Evolutionary conservation across 371 early-diverging fungal genomes (phyloP).

Genomic region (Apophysomyces trapeziformis): DNA sequence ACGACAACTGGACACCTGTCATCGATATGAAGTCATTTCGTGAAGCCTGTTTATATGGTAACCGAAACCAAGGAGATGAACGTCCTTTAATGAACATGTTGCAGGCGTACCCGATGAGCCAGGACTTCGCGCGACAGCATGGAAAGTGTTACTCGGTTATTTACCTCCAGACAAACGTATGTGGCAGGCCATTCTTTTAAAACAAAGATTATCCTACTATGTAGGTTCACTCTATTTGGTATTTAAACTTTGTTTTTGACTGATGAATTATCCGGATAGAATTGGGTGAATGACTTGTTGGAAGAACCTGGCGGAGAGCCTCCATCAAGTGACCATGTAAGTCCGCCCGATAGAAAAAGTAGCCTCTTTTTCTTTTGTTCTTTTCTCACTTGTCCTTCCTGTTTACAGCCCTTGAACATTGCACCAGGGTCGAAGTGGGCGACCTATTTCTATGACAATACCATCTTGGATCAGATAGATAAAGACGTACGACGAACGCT

Average conservation of each 20-base stretch:
- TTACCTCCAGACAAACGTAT: conserved; percentile 74
- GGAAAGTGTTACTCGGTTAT: conserved; percentile 79
- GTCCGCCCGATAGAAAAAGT: conserved; percentile 6
- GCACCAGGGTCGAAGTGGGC: conserved; percentile 57
- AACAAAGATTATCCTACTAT: conserved; percentile 68
- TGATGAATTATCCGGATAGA: conserved; percentile 24
- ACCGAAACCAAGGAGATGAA: not conserved
- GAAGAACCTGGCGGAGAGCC: conserved; percentile 55
- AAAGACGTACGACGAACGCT: conserved; percentile 83
- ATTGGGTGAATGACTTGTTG: conserved; percentile 63
- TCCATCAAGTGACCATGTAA: conserved; percentile 49
- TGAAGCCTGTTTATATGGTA: conserved; percentile 58
- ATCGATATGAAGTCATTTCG: conserved; percentile 58
- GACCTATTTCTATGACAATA: conserved; percentile 61
- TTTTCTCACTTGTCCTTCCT: no score
- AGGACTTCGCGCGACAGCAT: conserved; percentile 67
- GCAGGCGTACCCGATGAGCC: conserved; percentile 80
- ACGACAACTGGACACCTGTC: conserved; percentile 38
- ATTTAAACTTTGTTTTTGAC: not conserved
- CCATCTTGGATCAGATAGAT: conserved; percentile 79
- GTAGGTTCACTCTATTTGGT: conserved; percentile 29
- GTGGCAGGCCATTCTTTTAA: conserved; percentile 61
- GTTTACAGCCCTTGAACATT: conserved; percentile 45
- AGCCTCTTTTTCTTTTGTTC: conserved; percentile 7
- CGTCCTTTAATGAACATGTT: not conserved